Conservation (phyloP, 345 rosid genomes). For the Populus alba region DNA sequence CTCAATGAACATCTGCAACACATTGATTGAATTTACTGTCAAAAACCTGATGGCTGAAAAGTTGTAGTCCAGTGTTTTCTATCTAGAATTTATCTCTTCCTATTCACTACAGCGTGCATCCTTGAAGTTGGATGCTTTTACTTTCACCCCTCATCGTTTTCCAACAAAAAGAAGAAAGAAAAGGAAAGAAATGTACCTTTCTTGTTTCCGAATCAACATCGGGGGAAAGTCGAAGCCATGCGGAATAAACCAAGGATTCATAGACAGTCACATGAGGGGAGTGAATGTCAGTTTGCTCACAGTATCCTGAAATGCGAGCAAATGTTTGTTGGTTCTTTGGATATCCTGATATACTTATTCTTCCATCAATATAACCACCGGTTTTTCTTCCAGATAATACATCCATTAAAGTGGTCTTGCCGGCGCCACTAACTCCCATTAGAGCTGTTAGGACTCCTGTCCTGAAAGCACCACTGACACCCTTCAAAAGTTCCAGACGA, state of each 20-base stretch:
- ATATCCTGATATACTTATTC: conserved; percentile 53
- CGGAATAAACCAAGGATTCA: conserved; percentile 59
- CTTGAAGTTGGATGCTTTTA: neutral
- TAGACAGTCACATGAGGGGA: conserved; percentile 66
- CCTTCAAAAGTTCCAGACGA: conserved; percentile 54
- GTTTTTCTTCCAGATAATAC: conserved; percentile 77
- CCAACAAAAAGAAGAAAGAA: neutral
- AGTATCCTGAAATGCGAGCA: conserved; percentile 66
- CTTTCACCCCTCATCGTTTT: neutral
- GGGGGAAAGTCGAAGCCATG: conserved; percentile 60
- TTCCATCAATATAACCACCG: conserved; percentile 56
- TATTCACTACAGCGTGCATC: neutral
- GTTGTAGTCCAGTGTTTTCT: neutral
- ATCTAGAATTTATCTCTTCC: neutral
- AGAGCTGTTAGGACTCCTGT: conserved; percentile 68
- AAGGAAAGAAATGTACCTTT: conserved; percentile 35
- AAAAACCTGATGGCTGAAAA: neutral
- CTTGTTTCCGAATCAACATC: conserved; percentile 57
- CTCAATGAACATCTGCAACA: conserved; percentile 56
- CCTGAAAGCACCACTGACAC: conserved; percentile 64
- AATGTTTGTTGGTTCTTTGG: conserved; percentile 71
- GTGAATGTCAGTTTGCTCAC: conserved; percentile 71
- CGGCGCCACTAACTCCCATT: conserved; percentile 74
- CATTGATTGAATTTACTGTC: conserved; percentile 4
- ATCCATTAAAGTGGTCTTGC: conserved; percentile 75